Base-by-base conservation (phyloP, 192 early-diverging fungal species). In the Thamnidium elegans region DNA sequence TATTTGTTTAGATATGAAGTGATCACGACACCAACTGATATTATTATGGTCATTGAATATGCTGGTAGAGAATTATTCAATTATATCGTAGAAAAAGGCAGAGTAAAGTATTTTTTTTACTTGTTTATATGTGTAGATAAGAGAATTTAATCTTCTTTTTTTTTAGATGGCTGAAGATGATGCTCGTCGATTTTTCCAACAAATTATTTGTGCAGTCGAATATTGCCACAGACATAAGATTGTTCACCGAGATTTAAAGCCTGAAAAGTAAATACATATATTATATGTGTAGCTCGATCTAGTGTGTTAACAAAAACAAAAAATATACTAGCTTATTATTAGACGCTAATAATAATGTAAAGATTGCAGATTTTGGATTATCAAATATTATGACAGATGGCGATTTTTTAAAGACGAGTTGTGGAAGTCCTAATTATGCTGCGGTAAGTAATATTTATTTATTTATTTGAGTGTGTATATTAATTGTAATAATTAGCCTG, bases 351-450 rank as follows among this genome's bases (percentile, higher is more conserved):
- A 81, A 87, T 70, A 96, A 94, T 72, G 90, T 99, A 44, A 99
- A 99, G 71, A 91, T 99, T 53, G 96, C 96, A 0, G 97, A 99
- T 77, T 99, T 99, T 76, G 97, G 97, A 4, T 83, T 99, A 68
- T 96, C 97, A 4, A 94, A 93, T 69, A 89, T 91, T 44, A 91
- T 92, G 86, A 89, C 86, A 30, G 90, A 92, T 70, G 90, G 92
- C 50, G 90, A 92, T 67, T 92, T 92, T 69, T 68, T 93, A 48
- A 90, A 91, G 74, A 93, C 92, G 7, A 90, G 89, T 62, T 93
- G 92, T 71, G 92, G 92, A 20, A 88, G 86, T 71, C 89, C 89
- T 71, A 91, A 91, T 76, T 93, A 91, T 73, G 90, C 90, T 7
- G 90, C 90, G 7, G 80, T 82, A 78, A 66, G 75, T 70, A 9